Conservation (phyloP, 176 grass and related monocot genomes). For the Hordeum marinum region DNA sequence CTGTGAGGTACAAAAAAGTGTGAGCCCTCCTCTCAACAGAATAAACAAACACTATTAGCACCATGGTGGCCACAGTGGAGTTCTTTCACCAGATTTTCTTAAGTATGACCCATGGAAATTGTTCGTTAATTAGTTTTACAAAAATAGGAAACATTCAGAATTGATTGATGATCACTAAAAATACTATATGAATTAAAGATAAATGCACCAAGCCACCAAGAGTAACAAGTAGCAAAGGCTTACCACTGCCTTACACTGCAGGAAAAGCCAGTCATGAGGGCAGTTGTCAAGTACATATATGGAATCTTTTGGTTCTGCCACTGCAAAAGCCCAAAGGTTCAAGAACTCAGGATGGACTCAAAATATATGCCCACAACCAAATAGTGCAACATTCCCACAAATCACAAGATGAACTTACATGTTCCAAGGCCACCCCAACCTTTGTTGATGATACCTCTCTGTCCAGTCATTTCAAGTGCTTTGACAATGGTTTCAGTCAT, state of each 20-base stretch:
- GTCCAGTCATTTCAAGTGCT: slow-evolving; percentile 71
- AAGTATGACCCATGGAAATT: background rate
- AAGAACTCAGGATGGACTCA: slow-evolving; percentile 10
- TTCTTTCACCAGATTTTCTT: background rate
- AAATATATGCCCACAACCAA: slow-evolving; percentile 17
- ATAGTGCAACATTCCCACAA: slow-evolving; percentile 11
- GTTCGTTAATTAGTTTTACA: background rate
- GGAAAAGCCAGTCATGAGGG: slow-evolving; percentile 96
- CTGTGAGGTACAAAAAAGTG: slow-evolving; percentile 35
- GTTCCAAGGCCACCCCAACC: slow-evolving; percentile 97
- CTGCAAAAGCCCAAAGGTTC: slow-evolving; percentile 31
- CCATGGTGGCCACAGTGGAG: background rate
- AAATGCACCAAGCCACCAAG: slow-evolving; percentile 2
- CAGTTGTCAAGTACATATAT: slow-evolving; percentile 88
- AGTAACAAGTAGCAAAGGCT: background rate
- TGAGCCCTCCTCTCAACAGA: background rate
- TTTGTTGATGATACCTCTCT: slow-evolving; percentile 98
- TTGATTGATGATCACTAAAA: background rate
- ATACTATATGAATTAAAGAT: background rate
- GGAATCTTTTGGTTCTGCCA: slow-evolving; percentile 78
- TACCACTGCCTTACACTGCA: slow-evolving; percentile 95
- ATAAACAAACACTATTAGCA: background rate
- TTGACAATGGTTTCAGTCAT: slow-evolving; percentile 86
- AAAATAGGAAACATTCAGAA: background rate
- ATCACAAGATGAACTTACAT: slow-evolving; percentile 49